Evolutionary conservation across 495 filamentous ascomycete species (phyloP).

Genomic region (Aspergillus funiculosus): DNA sequence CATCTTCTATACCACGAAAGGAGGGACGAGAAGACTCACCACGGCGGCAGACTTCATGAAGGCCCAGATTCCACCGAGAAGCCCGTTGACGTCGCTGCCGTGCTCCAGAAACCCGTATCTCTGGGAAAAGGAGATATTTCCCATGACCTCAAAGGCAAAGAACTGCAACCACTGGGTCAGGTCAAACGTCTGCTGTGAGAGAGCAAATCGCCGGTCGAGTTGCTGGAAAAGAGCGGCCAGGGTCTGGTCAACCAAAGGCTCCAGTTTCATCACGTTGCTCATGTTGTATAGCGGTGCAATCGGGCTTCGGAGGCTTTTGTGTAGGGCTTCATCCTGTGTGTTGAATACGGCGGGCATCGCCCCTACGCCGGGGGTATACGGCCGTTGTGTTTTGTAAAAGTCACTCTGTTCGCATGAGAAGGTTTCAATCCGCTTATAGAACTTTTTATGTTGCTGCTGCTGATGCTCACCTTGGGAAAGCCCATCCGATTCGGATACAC

Average conservation of each 20-base stretch:
- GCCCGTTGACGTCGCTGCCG: conserved; percentile 32
- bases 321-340: conserved; percentile 39
- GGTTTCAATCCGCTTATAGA: background rate
- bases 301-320: conserved; percentile 31
- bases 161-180: conserved; percentile 40
- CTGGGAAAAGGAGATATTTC: conserved; percentile 34
- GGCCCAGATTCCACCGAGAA: conserved; percentile 22
- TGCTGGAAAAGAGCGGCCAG: conserved; percentile 22
- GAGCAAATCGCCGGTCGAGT: conserved; percentile 19
- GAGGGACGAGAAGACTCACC: conserved; percentile 7
- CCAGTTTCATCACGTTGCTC: conserved; percentile 29
- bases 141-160: conserved; percentile 45
- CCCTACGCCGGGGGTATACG: conserved; percentile 29
- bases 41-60: conserved; percentile 23
- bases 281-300: conserved; percentile 40
- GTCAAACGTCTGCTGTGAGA: conserved; percentile 22
- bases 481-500: background rate
- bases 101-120: conserved; percentile 39
- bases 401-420: conserved; percentile 1
- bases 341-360: conserved; percentile 28
- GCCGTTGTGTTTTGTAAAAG: conserved; percentile 15
- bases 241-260: conserved; percentile 28
- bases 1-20: background rate
- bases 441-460: background rate
- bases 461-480: background rate